Conservation (phyloP, 2,329 filamentous ascomycete genomes). For the Ceratocystiopsis minuta region DNA sequence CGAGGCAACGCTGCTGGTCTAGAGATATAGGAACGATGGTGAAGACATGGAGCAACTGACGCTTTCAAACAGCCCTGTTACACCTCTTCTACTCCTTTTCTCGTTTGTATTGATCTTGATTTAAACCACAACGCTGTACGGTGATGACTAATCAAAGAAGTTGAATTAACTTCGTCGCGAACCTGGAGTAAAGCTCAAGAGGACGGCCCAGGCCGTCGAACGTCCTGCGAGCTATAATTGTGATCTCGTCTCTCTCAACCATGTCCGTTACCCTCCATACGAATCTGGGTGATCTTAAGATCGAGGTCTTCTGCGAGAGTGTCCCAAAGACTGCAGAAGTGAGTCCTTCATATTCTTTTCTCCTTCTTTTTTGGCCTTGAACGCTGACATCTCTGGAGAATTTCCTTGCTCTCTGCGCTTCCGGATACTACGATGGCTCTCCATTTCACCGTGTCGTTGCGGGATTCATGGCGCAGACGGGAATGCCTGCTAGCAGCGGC, state of each 20-base stretch:
- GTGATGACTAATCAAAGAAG: too few species aligned
- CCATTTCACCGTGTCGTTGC: conserved; percentile 88
- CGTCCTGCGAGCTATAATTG: too few species aligned
- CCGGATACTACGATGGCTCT: conserved; percentile 83
- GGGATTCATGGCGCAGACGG: conserved; percentile 46
- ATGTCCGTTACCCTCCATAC: conserved; percentile 71
- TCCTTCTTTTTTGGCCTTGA: neutral
- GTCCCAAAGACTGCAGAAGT: conserved; percentile 84
- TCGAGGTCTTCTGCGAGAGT: conserved; percentile 90
- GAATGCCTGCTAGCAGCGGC: neutral
- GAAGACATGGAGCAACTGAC: too few species aligned
- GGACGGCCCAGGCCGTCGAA: too few species aligned
- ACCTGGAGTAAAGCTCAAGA: too few species aligned
- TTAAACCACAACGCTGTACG: too few species aligned
- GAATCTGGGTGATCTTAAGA: conserved; percentile 73
- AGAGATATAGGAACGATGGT: too few species aligned
- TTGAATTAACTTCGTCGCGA: too few species aligned
- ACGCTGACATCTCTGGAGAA: conserved; percentile 32
- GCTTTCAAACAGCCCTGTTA: too few species aligned
- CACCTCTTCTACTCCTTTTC: too few species aligned
- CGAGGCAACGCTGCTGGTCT: too few species aligned
- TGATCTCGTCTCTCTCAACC: neutral
- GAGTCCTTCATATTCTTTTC: conserved; percentile 11
- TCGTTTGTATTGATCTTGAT: too few species aligned
- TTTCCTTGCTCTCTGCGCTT: conserved; percentile 74